Conservation (phyloP, 306 rosid species). For the Pterocarpus macrocarpus region DNA sequence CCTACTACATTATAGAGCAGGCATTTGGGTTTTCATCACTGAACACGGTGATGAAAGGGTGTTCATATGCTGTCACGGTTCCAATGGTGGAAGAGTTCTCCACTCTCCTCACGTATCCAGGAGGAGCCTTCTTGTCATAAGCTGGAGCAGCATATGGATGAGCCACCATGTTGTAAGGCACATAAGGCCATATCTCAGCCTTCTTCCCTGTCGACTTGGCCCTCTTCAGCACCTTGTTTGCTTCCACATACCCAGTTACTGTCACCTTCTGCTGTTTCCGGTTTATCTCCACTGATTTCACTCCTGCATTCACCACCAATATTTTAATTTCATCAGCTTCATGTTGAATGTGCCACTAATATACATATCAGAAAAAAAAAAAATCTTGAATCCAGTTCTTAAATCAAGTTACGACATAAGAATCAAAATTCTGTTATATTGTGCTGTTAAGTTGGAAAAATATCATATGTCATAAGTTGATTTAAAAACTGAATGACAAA, state of each 20-base stretch:
- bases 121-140: slow-evolving; percentile 98
- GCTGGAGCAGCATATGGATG: slow-evolving; percentile 81
- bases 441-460: too few species aligned
- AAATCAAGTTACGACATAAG: too few species aligned
- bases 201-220: slow-evolving; percentile 92
- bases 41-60: slow-evolving; percentile 86
- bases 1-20: slow-evolving; percentile 77
- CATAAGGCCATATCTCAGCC: slow-evolving; percentile 97
- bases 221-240: slow-evolving; percentile 92
- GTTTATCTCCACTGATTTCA: slow-evolving; percentile 90
- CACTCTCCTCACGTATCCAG: slow-evolving; percentile 88
- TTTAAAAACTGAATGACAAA: too few species aligned
- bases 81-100: slow-evolving; percentile 62
- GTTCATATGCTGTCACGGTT: slow-evolving; percentile 72
- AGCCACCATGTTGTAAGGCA: slow-evolving; percentile 87
- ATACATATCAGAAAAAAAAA: neutral
- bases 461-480: too few species aligned
- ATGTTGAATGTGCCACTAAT: slow-evolving; percentile 1
- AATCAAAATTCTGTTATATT: too few species aligned
- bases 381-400: too few species aligned
- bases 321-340: slow-evolving; percentile 33
- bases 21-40: slow-evolving; percentile 99
- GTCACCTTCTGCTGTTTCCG: slow-evolving; percentile 96
- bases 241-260: slow-evolving; percentile 82
- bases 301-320: slow-evolving; percentile 64